Base-by-base conservation (phyloP, 805 yeast species). In the Isabelozyma heimii region DNA sequence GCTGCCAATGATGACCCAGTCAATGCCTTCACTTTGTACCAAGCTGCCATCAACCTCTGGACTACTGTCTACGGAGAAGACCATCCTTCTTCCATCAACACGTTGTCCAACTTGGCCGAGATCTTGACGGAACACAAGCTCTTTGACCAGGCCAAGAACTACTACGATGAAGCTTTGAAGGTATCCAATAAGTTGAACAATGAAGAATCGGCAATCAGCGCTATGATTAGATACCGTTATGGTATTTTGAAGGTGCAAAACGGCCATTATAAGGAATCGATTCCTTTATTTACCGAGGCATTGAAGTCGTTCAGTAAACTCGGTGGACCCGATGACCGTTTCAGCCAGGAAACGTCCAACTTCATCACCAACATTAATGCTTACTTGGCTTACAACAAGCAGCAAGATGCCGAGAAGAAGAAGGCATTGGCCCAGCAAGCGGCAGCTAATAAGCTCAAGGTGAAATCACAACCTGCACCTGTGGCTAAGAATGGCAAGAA, bases 21-120 rank as follows among this genome's bases (percentile, higher is more conserved):
- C 33, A 84, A 86, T 53, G 80, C 92, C 1, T 72, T 91, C 54
- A 76, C 81, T 53, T 69, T 87, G 49, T 81, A 83, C 63, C 67
- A 74, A 49, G 82, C 85, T 61, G 82, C 89, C 6, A 65, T 87
- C 43, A 68, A 76, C 39, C 73, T 80, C 46, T 82, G 91, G 85
- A 56, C 66, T n/a, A 56, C 74, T 7, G 72, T 83, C n/a, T 80
- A 75, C 53, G 87, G 84, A 17, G 75, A 76, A 3, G 73, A 72
- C 46, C 96, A 91, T 62, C 90, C 96, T 42, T 86, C 88, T 47
- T 69, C 79, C 27, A 72, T 87, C 45, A 82, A 84, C 50, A 79
- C 89, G 7, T 70, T 81, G 60, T 73, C 83, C 55, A 80, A 88
- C 60, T 72, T 82, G 59, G 85, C 85, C 3, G 72, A 80, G 13